These are phyloP conservation scores for Rutstroemia sydowiana DNA, from an alignment of 2,329 filamentous ascomycete species.

Conservation along the genomic window DNA sequence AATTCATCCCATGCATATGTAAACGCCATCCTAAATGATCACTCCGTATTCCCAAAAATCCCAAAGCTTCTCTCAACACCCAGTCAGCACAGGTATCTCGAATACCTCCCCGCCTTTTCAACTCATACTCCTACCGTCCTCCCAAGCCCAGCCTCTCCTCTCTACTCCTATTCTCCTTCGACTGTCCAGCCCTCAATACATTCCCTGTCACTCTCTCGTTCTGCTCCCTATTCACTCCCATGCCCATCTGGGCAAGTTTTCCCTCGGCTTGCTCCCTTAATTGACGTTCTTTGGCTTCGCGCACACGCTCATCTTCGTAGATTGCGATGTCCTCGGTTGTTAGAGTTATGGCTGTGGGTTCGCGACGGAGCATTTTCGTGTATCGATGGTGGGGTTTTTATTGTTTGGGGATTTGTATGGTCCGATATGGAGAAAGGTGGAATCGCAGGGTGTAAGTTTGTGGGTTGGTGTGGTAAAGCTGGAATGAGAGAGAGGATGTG, in stretches of 20 bases:
- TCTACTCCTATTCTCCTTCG: constrained; percentile 24
- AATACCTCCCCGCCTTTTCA: background rate
- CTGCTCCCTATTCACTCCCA: background rate
- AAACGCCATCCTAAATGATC: no score
- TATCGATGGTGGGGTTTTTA: background rate
- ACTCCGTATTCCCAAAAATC: no score
- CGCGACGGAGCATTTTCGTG: constrained; percentile 52
- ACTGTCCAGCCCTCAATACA: constrained; percentile 12
- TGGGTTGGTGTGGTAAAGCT: no score
- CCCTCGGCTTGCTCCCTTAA: background rate
- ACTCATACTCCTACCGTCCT: constrained; percentile 15
- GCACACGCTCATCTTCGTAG: constrained; percentile 57
- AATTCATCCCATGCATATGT: no score
- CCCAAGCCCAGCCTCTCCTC: constrained; percentile 33
- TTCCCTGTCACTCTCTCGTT: constrained; percentile 16
- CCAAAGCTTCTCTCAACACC: no score
- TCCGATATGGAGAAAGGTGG: no score
- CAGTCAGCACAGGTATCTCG: no score
- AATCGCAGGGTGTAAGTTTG: no score
- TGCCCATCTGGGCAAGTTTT: background rate
- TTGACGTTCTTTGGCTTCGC: constrained; percentile 24
- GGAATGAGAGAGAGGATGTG: no score
- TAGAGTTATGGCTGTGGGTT: constrained; percentile 59
- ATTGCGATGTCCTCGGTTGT: constrained; percentile 63
- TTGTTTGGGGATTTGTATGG: no score